Evolutionary conservation across 495 filamentous ascomycete species (phyloP).

Genomic region (Penicillium canescens): DNA sequence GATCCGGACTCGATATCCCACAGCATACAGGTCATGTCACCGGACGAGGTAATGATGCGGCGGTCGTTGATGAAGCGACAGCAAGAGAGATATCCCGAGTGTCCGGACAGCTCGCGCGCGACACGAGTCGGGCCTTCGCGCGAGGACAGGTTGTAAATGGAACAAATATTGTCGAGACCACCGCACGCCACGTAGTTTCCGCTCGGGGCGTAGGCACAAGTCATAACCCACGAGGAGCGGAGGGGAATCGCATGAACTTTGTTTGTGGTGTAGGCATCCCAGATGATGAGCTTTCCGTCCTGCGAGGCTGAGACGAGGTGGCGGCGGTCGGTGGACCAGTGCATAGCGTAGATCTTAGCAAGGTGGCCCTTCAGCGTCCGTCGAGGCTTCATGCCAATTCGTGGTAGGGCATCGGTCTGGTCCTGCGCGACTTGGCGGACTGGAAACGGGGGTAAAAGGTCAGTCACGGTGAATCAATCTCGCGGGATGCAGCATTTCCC

Average conservation of each 20-base stretch:
- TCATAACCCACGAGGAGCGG: conserved; percentile 99
- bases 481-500: neutral
- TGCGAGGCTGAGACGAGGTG: conserved; percentile 98
- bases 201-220: conserved; percentile 97
- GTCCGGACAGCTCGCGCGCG: conserved; percentile 92
- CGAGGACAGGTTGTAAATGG: conserved; percentile 97
- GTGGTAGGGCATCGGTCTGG: conserved; percentile 84
- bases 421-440: conserved; percentile 89
- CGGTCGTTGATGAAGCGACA: conserved; percentile 99
- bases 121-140: conserved; percentile 95
- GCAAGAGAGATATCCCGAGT: conserved; percentile 97
- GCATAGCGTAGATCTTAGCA: conserved; percentile 99
- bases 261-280: conserved; percentile 99
- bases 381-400: conserved; percentile 94
- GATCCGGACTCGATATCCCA: conserved; percentile 98
- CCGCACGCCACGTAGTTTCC: conserved; percentile 98
- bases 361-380: conserved; percentile 95
- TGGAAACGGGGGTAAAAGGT: conserved; percentile 38
- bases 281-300: conserved; percentile 99
- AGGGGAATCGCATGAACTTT: conserved; percentile 99
- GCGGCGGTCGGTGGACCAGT: conserved; percentile 98
- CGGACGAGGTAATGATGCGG: conserved; percentile 94
- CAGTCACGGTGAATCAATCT: neutral
- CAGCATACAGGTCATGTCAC: conserved; percentile 99
- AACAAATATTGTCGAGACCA: conserved; percentile 99